These are phyloP conservation scores for Quercus lobata DNA, from an alignment of 331 rosid species.

Conservation along the genomic window DNA sequence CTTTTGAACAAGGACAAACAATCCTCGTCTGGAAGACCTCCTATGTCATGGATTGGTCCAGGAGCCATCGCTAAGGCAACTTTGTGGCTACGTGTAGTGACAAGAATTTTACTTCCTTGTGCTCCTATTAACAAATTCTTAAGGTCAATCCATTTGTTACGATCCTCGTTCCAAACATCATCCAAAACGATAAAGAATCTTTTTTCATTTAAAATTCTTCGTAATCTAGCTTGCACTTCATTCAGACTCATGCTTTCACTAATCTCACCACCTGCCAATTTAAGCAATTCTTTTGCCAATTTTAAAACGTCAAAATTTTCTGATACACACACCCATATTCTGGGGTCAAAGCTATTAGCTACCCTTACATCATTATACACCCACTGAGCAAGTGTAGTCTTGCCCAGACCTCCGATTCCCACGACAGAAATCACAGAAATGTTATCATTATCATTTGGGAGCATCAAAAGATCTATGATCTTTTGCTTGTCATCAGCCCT, in stretches of 20 bases:
- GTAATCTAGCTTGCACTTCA: background rate
- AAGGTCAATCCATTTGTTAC: slow-evolving; percentile 7
- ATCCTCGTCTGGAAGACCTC: background rate
- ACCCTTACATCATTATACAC: slow-evolving; percentile 21
- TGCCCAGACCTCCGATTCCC: slow-evolving; percentile 26
- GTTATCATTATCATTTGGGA: background rate
- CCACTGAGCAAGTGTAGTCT: slow-evolving; percentile 21
- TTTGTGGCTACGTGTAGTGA: background rate
- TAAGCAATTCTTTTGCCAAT: background rate
- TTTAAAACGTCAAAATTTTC: rapidly evolving
- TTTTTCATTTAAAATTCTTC: background rate
- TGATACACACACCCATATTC: slow-evolving; percentile 22
- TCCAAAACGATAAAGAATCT: slow-evolving; percentile 19
- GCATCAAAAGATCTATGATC: background rate
- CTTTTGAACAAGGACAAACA: background rate
- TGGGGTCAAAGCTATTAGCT: background rate
- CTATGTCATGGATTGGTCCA: background rate
- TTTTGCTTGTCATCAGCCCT: slow-evolving; percentile 4
- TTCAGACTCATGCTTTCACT: background rate
- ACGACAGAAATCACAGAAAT: slow-evolving; percentile 13
- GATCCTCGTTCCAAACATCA: slow-evolving; percentile 24
- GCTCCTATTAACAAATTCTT: slow-evolving; percentile 1
- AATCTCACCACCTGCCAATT: rapidly evolving
- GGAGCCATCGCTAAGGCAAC: slow-evolving; percentile 8
- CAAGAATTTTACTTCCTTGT: slow-evolving; percentile 17